phyloP scores from a whole-genome alignment of 2,329 filamentous ascomycete genomes.

The Tolypocladium ovalisporum region DNA sequence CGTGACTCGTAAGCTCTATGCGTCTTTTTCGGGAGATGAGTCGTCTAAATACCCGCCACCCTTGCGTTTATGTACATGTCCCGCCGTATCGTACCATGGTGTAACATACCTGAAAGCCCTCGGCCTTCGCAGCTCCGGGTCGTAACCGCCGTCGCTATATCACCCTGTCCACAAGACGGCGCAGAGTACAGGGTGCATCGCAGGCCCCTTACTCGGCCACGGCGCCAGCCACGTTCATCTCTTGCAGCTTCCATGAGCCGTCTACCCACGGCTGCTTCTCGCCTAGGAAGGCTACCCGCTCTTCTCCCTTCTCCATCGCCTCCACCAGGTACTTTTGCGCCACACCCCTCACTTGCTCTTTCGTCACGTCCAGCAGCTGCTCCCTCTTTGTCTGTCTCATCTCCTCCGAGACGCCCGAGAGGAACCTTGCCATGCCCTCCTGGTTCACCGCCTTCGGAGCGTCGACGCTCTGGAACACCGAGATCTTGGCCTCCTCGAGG shows the following conservation, averaged over 20 bases:
- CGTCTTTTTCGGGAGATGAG: constrained; percentile 11
- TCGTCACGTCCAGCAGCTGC: constrained; percentile 75
- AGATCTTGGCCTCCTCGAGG: constrained; percentile 91
- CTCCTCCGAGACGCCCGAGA: constrained; percentile 73
- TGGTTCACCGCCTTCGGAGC: constrained; percentile 78
- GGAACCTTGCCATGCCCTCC: constrained; percentile 78
- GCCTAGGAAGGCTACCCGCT: constrained; percentile 65
- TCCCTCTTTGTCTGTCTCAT: constrained; percentile 83
- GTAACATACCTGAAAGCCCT: constrained; percentile 5
- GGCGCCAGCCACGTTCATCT: constrained; percentile 54
- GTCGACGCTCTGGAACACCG: constrained; percentile 85
- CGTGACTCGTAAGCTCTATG: neutral
- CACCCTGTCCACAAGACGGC: neutral
- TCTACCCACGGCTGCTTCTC: constrained; percentile 74
- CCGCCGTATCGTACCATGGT: constrained; percentile 3
- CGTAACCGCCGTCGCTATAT: neutral
- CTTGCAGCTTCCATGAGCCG: constrained; percentile 60
- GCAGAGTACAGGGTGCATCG: neutral
- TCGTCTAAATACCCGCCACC: constrained; percentile 11
- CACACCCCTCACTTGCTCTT: constrained; percentile 66
- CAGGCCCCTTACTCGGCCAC: constrained; percentile 2
- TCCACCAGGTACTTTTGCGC: constrained; percentile 76
- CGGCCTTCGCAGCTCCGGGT: too few species aligned
- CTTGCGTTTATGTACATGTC: constrained; percentile 8
- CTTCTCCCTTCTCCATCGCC: constrained; percentile 44